phyloP scores from a whole-genome alignment of 2,329 filamentous ascomycete genomes.

The Colletotrichum caudatum region DNA sequence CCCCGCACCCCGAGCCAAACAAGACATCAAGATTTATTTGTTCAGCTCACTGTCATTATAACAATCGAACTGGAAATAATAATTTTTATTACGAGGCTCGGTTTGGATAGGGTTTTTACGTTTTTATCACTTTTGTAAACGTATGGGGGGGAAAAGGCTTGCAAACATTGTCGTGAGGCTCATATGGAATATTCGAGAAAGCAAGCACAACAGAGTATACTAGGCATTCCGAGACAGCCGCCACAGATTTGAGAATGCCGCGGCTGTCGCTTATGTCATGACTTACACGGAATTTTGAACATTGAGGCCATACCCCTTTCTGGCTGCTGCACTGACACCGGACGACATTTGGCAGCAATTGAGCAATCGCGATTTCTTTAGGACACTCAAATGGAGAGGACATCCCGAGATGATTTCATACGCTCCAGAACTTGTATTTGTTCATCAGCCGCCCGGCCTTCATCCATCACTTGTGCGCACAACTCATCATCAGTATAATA shows the following conservation, averaged over 20 bases:
- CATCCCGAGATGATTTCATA: fast-evolving
- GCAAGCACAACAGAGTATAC: background rate
- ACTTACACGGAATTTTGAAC: background rate
- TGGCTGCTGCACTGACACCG: background rate
- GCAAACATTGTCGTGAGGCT: background rate
- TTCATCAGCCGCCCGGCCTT: background rate
- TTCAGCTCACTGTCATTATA: no score
- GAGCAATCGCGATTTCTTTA: background rate
- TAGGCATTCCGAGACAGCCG: background rate
- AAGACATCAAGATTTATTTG: background rate
- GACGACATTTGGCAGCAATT: background rate
- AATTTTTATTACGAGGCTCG: no score
- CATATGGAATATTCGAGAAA: background rate
- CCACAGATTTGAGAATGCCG: no score
- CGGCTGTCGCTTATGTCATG: background rate
- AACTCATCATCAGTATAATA: background rate
- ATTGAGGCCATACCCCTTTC: background rate
- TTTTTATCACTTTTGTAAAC: background rate
- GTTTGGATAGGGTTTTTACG: background rate
- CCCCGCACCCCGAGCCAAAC: background rate
- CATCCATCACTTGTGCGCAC: background rate
- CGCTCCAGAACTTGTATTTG: no score
- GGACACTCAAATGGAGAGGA: background rate
- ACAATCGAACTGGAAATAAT: no score
- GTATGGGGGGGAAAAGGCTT: background rate